phyloP scores from a whole-genome alignment of 495 filamentous ascomycete species.

The Hypoxylon trugodes region DNA sequence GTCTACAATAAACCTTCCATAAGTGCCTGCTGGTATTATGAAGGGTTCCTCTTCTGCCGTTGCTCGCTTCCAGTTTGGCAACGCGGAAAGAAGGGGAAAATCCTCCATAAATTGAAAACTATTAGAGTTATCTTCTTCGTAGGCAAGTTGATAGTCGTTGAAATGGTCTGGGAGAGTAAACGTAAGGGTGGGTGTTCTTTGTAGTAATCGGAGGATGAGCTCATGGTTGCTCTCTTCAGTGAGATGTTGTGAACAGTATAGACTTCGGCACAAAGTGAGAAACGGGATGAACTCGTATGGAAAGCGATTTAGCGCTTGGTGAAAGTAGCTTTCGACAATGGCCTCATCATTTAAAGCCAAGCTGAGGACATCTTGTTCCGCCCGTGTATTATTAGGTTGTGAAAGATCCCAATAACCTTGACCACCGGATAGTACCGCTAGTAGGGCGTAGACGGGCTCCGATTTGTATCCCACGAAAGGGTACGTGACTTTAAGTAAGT shows the following conservation, averaged over 20 bases:
- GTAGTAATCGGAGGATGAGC: slow-evolving; percentile 63
- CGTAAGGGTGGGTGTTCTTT: slow-evolving; percentile 74
- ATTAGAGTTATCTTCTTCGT: slow-evolving; percentile 86
- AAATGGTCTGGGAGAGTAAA: slow-evolving; percentile 71
- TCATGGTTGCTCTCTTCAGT: slow-evolving; percentile 61
- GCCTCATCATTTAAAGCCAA: slow-evolving; percentile 63
- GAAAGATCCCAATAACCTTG: slow-evolving; percentile 64
- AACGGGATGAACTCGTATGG: slow-evolving; percentile 90
- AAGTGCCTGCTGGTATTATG: slow-evolving; percentile 67
- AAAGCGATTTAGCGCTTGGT: slow-evolving; percentile 74
- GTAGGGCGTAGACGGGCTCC: slow-evolving; percentile 67
- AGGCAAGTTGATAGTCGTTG: slow-evolving; percentile 72
- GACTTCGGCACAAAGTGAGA: slow-evolving; percentile 56
- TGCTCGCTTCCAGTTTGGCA: slow-evolving; percentile 40
- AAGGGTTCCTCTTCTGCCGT: slow-evolving; percentile 51
- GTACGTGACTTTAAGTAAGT: slow-evolving; percentile 67
- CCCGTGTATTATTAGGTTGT: slow-evolving; percentile 42
- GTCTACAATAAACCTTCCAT: slow-evolving; percentile 75
- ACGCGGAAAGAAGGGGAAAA: slow-evolving; percentile 61
- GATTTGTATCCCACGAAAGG: slow-evolving; percentile 70
- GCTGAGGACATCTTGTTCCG: slow-evolving; percentile 57
- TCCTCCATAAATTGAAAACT: slow-evolving; percentile 62
- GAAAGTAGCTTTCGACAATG: slow-evolving; percentile 65
- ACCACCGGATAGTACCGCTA: slow-evolving; percentile 67
- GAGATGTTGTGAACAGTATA: slow-evolving; percentile 46